Base-by-base conservation (phyloP, 495 filamentous ascomycete genomes). In the Aspergillus nidulans region DNA sequence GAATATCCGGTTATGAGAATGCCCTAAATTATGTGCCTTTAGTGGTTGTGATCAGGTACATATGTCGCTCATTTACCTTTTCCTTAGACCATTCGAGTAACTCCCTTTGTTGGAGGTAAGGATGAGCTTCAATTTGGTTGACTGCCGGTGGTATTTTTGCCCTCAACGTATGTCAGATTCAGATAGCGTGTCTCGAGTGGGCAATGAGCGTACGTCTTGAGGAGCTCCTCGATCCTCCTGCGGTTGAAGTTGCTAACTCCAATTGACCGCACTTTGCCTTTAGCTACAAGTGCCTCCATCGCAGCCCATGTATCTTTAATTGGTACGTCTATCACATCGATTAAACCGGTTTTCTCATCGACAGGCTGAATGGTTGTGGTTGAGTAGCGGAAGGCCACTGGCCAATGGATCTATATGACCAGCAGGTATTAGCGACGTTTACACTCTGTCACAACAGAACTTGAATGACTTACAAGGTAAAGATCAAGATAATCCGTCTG, bases 121-220 rank as follows among this genome's bases (percentile, higher is more conserved):
- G 84, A 62, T 91, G 85, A 59, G 81, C 89, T 66, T 92, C 88
- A 57, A 91, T 85, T 70, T 91, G 88, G 70, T 91, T 92, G 59
- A 88, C 77, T 6, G 75, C 85, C 0, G 89, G 89, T 12, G 69
- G 63, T 32, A 79, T 62, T 24, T 70, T 81, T 18, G 84, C 82
- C 0, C 57, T 59, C 30, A 13, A 34, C 30, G 2, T 2, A 34
- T 2, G 30, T 34, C 2, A 12, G 30, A 28, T 5, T 28, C 5
- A 4, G n/a, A 9, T 28, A 28, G 26, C 26, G 26, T 9, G 26
- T 5, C 9, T 28, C 26, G 4, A 28, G 30, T 6, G 40, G 24
- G 40, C 4, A 13, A 16, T 41, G 38, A 21, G 34, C 41, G 3
- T 34, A 60, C 58, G 78, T 85, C 50, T 78, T 68, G 8, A 91